phyloP scores from a whole-genome alignment of 2,329 filamentous ascomycete genomes.

The Hymenoscyphus fructigenus region DNA sequence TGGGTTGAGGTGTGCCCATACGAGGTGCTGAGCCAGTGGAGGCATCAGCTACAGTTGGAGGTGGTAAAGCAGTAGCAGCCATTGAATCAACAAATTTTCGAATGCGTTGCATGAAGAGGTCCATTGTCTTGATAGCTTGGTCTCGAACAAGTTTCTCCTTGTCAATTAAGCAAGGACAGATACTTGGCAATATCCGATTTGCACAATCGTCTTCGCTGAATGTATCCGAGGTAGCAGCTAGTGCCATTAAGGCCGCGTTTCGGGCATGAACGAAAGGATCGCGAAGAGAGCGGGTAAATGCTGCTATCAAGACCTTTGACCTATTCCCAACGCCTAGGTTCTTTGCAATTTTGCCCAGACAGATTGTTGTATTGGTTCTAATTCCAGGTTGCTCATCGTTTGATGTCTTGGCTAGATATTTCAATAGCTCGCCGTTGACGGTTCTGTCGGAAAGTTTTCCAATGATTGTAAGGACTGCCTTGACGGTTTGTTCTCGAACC shows the following conservation, averaged over 20 bases:
- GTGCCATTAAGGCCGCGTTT: conserved; percentile 82
- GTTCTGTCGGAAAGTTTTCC: conserved; percentile 87
- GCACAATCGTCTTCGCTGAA: conserved; percentile 92
- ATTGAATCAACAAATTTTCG: conserved; percentile 75
- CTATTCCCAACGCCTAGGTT: conserved; percentile 77
- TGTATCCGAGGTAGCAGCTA: conserved; percentile 80
- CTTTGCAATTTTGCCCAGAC: conserved; percentile 91
- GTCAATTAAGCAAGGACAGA: conserved; percentile 84
- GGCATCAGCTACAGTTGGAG: conserved; percentile 51
- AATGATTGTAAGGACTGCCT: conserved; percentile 85
- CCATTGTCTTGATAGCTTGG: conserved; percentile 85
- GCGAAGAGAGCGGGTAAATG: conserved; percentile 82
- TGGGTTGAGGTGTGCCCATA: conserved; percentile 75
- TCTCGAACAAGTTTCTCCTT: conserved; percentile 95
- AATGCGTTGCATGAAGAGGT: conserved; percentile 79
- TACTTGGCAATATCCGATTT: conserved; percentile 73
- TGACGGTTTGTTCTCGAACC: conserved; percentile 92
- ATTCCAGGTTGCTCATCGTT: conserved; percentile 98
- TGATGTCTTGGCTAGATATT: conserved; percentile 89
- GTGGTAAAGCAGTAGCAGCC: conserved; percentile 76
- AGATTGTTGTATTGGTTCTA: conserved; percentile 96
- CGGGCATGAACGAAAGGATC: conserved; percentile 95
- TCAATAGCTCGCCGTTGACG: conserved; percentile 89
- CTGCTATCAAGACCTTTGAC: conserved; percentile 87
- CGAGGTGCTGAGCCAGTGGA: conserved; percentile 55